Evolutionary conservation across 2,329 filamentous ascomycete species (phyloP).

Genomic region (Fusarium armeniacum): DNA sequence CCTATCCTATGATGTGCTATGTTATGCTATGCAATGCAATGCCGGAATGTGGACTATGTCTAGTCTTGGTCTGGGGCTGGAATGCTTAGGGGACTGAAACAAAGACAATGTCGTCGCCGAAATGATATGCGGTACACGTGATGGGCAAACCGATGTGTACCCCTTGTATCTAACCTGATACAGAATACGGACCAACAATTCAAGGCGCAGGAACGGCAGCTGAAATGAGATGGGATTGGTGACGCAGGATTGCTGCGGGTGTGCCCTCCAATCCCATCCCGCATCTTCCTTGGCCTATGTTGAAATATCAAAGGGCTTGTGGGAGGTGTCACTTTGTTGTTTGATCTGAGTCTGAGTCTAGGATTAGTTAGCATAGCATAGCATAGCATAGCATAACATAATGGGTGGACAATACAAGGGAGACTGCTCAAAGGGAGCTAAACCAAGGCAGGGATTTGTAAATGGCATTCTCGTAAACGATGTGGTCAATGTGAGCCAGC

Average conservation of each 20-base stretch:
- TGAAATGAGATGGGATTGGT: slow-evolving; percentile 29
- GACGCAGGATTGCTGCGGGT: slow-evolving; percentile 20
- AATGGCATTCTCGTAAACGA: slow-evolving; percentile 39
- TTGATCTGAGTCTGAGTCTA: slow-evolving; percentile 16
- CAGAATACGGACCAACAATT: slow-evolving; percentile 27
- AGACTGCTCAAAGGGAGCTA: slow-evolving; percentile 20
- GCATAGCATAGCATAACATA: slow-evolving; percentile 27
- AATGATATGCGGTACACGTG: slow-evolving; percentile 48
- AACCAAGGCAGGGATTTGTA: slow-evolving; percentile 27
- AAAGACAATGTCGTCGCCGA: slow-evolving; percentile 53
- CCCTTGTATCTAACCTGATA: slow-evolving; percentile 13
- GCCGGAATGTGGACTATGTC: slow-evolving; percentile 40
- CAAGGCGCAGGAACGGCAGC: slow-evolving; percentile 28
- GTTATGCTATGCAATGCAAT: slow-evolving; percentile 43
- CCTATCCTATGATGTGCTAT: slow-evolving; percentile 27
- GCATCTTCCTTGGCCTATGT: slow-evolving; percentile 14
- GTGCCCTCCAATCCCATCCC: slow-evolving; percentile 10
- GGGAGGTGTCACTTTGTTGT: slow-evolving; percentile 39
- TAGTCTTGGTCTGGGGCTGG: slow-evolving; percentile 47
- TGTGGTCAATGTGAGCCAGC: slow-evolving; percentile 44
- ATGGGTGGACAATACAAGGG: slow-evolving; percentile 38
- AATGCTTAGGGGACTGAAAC: slow-evolving; percentile 56
- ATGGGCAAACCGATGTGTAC: slow-evolving; percentile 32
- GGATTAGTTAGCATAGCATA: slow-evolving; percentile 23
- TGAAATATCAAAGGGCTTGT: slow-evolving; percentile 40